A percentile compares a stretch with the other conserved stretches of the same genome.
phyloP scores from a whole-genome alignment of 192 early-diverging fungal species.

The Coemansia sp. region DNA sequence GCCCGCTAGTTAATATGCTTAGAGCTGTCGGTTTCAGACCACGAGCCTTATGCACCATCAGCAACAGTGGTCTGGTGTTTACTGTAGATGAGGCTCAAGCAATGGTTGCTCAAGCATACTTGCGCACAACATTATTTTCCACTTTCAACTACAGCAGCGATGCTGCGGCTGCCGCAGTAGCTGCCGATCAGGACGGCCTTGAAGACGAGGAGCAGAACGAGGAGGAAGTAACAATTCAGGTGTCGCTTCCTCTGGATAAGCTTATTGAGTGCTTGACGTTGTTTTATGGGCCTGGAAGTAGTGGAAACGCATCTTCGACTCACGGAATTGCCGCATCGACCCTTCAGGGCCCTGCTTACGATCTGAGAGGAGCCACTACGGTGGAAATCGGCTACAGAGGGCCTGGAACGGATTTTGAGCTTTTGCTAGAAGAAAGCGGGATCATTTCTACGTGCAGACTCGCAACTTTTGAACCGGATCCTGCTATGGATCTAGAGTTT shows the following conservation, averaged over 20 bases:
- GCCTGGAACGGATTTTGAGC: constrained; percentile 42
- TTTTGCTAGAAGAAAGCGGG: constrained; percentile 59
- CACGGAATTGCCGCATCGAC: constrained; percentile 4
- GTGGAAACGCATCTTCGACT: neutral
- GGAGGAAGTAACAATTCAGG: constrained; percentile 18
- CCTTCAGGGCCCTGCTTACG: neutral
- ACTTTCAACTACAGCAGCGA: constrained; percentile 28
- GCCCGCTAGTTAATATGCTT: constrained; percentile 57
- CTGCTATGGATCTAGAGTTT: constrained; percentile 49
- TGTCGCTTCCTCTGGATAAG: constrained; percentile 43
- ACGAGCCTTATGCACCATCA: constrained; percentile 43
- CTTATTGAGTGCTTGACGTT: constrained; percentile 48
- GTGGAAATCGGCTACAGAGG: constrained; percentile 40
- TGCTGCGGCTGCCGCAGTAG: neutral
- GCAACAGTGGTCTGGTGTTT: constrained; percentile 37
- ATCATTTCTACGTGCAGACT: constrained; percentile 57
- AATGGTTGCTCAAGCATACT: constrained; percentile 48
- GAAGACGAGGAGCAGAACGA: constrained; percentile 6
- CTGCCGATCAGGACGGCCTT: too few species aligned
- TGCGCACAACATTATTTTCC: constrained; percentile 38
- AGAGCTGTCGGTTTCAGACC: constrained; percentile 47
- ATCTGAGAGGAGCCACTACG: constrained; percentile 44
- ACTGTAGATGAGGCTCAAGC: constrained; percentile 45
- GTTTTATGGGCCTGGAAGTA: constrained; percentile 43
- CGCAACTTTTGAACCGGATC: constrained; percentile 53